These are phyloP conservation scores for Dillenia suffruticosa DNA, from an alignment of 164 flowering plant genomes.

Conservation along the genomic window DNA sequence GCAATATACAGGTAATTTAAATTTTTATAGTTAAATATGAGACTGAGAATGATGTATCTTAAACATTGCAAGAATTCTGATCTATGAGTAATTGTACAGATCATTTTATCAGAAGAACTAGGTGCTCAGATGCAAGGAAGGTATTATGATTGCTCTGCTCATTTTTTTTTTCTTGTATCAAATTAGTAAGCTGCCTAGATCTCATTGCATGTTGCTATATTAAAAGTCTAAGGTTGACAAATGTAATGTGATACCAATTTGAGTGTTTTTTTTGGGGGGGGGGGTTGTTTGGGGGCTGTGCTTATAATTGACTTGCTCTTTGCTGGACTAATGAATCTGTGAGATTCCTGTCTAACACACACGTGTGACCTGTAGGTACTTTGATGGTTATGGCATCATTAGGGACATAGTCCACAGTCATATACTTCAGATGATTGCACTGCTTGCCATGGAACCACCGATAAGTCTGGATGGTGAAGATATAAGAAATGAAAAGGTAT, in stretches of 20 bases:
- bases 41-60: background rate
- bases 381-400: conserved; percentile 55
- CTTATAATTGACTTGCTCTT: too few species aligned
- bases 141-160: conserved; percentile 10
- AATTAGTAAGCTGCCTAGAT: too few species aligned
- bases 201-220: too few species aligned
- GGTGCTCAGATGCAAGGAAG: conserved; percentile 35
- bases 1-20: conserved; percentile 41
- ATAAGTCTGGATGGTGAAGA: conserved; percentile 67
- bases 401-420: conserved; percentile 59
- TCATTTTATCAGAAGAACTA: conserved; percentile 52
- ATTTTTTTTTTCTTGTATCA: too few species aligned
- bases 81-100: conserved; percentile 19
- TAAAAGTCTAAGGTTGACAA: too few species aligned
- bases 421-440: conserved; percentile 52
- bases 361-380: conserved; percentile 24
- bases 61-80: background rate
- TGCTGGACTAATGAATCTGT: too few species aligned
- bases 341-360: too few species aligned
- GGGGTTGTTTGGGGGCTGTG: too few species aligned
- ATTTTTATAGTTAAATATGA: conserved; percentile 1
- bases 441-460: conserved; percentile 72
- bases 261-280: too few species aligned
- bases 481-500: conserved; percentile 61
- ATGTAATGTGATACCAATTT: too few species aligned